Base-by-base conservation (phyloP, 805 yeast genomes). In the Wickerhamomyces hampshirensis region DNA sequence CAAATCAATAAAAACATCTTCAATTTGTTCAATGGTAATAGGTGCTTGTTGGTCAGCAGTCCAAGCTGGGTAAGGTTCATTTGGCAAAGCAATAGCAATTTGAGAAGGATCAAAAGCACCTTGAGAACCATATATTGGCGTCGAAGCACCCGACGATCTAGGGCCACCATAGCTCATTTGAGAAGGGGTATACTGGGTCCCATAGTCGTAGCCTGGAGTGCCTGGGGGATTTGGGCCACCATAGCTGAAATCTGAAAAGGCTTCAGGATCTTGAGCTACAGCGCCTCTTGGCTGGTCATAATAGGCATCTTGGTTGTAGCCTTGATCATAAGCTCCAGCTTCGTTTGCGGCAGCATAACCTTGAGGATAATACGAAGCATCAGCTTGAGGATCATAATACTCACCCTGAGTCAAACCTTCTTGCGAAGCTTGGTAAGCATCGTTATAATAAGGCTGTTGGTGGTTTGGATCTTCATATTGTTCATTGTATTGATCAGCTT, bases 41-140 rank as follows among this genome's bases (percentile, higher is more conserved):
- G 94, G 94, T 18, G 91, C 87, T 60, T 84, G 91, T 39, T 84
- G 89, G 63, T 93, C 98, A 31, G 95, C 95, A 18, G 96, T 85
- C 98, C 98, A 93, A 34, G 98, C 98, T 30, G 99, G 98, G 62
- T 91, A 93, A 23, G 98, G 99, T 62, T 93, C 93, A 30, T 88
- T 77, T 51, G 95, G 72, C 65, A 82, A 51, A 59, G 86, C 81
- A 71, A 80, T 66, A 55, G 84, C 65, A 57, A 77, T 60, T 55
- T 79, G 63, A 6, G 78, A 66, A 23, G 84, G 82, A 52, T 78
- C 82, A 53, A 75, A 67, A 6, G 60, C 66, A 36, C 62, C 64
- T 42, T 71, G 73, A 38, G 78, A 77, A 28, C 93, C 94, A 57
- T 84, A 84, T 49, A 86, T 77, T 15, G 98, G 98, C 28, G 98